Evolutionary conservation across 2,329 filamentous ascomycete species (phyloP), one percentile per base, ranked within the genome.

Genomic region (Exophiala viscosa): DNA sequence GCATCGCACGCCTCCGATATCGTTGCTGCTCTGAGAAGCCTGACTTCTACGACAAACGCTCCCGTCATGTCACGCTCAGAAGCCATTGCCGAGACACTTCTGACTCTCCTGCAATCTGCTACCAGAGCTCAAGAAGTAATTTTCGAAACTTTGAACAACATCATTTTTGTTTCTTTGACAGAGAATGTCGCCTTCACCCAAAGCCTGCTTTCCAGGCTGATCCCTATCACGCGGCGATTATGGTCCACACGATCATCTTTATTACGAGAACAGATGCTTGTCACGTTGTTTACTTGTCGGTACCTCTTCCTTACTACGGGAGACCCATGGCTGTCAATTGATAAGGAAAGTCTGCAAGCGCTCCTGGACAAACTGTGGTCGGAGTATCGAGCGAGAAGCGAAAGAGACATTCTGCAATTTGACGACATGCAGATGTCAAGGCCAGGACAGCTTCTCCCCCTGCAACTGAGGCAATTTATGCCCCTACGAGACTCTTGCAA

Each of bases 191-290:
- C 75, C 0, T 75, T 90, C 47, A 81, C 85, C 2, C 80, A 79
- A 58, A 75, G 73, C 32, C 72, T 86, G 34, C 77, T 86, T 13
- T 72, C 76, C 49, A 76, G 81, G 5, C 67, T 91, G 6, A 65
- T 96, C 18, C 86, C 88, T 1, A 69, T 91, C 40, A 82, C 96
- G 59, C 82, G 80, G 50, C 79, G 82, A 45, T 83, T 90, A 72
- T 99, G 92, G 91, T 44, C 50, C 58, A 79, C 81, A n/a, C 88
- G 87, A 60, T 80, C 81, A 41, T 70, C 79, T 20, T 78, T 80
- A 11, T 60, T 93, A 45, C 84, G 86, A 60, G 87, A 92, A 59
- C 89, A 90, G 67, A 86, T 96, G 67, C 75, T 95, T 32, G 84
- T 84, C 60, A 82, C 83, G 1, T 73, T 96, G 23, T 83, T 87